Percentiles rank a stretch among this genome's conserved stretches.
These are phyloP conservation scores for Elongisporangium anandrum DNA, from an alignment of 352 stramenopile species.

Conservation along the genomic window DNA sequence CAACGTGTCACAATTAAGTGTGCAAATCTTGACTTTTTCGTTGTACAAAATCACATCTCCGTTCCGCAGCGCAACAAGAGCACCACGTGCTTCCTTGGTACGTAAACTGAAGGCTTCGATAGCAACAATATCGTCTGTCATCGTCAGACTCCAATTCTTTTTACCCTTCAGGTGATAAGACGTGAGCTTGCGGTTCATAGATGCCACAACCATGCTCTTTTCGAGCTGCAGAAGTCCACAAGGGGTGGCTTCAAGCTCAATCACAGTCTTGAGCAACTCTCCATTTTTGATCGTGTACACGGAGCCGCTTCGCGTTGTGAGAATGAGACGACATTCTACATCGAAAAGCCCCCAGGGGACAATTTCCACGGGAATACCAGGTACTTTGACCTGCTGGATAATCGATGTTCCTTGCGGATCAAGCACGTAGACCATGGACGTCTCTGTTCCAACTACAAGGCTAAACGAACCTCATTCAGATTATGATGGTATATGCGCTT, in stretches of 20 bases:
- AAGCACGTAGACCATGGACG: constrained; percentile 70
- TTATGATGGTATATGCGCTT: too few relatives aligned
- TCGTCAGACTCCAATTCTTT: constrained; percentile 87
- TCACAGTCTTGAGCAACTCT: constrained; percentile 79
- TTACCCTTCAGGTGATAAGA: constrained; percentile 90
- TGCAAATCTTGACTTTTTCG: constrained; percentile 83
- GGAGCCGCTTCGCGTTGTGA: constrained; percentile 80
- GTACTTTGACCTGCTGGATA: constrained; percentile 62
- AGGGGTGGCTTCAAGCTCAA: constrained; percentile 80
- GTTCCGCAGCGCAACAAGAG: constrained; percentile 81
- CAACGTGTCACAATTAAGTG: constrained; percentile 51
- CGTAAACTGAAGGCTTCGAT: constrained; percentile 74
- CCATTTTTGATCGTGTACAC: constrained; percentile 92
- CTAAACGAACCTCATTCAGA: too few relatives aligned
- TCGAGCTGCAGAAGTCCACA: constrained; percentile 76
- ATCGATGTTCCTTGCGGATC: constrained; percentile 74
- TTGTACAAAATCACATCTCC: constrained; percentile 88
- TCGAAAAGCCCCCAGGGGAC: constrained; percentile 67
- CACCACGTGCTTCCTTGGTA: constrained; percentile 70
- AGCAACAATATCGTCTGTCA: constrained; percentile 81
- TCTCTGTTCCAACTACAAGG: constrained; percentile 86
- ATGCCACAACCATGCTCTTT: constrained; percentile 85
- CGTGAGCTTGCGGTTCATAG: constrained; percentile 82
- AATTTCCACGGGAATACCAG: constrained; percentile 71
- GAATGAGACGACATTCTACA: constrained; percentile 82